Percentiles rank a stretch among this genome's conserved stretches.
phyloP scores from a whole-genome alignment of 2,329 filamentous ascomycete genomes.

The Magnaporthiopsis poae region DNA sequence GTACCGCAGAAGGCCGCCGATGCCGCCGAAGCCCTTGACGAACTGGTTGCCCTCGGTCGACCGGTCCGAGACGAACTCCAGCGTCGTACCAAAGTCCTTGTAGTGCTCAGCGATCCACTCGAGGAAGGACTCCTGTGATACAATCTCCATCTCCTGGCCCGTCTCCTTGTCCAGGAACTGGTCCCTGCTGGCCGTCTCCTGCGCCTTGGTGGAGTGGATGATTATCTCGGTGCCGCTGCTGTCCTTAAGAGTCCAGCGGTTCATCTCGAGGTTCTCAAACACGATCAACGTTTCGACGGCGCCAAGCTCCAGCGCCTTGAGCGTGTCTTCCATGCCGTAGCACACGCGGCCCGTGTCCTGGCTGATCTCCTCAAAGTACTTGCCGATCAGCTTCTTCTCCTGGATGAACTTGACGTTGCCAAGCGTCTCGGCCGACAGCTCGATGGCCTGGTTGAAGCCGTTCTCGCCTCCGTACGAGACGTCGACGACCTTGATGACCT shows the following conservation, averaged over 20 bases:
- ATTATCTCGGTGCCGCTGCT: conserved; percentile 62
- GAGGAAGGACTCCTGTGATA: conserved; percentile 83
- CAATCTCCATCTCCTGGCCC: conserved; percentile 92
- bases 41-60: conserved; percentile 99
- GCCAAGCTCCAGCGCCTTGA: conserved; percentile 92
- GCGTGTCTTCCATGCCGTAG: conserved; percentile 94
- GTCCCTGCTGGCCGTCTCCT: conserved; percentile 64
- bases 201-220: conserved; percentile 78
- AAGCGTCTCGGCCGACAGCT: conserved; percentile 85
- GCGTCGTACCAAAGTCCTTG: conserved; percentile 88
- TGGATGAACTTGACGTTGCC: conserved; percentile 99
- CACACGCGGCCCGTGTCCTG: conserved; percentile 94
- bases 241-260: conserved; percentile 79
- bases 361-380: conserved; percentile 98
- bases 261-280: conserved; percentile 93
- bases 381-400: conserved; percentile 98
- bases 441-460: conserved; percentile 98
- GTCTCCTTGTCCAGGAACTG: conserved; percentile 93
- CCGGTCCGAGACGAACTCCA: conserved; percentile 95
- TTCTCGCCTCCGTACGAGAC: conserved; percentile 98
- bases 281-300: conserved; percentile 91
- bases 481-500: conserved; percentile 99
- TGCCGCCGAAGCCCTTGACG: conserved; percentile 98
- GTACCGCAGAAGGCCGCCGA: conserved; percentile 93
- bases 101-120: conserved; percentile 99